Percentiles rank a stretch among this genome's conserved stretches.
Evolutionary conservation across 2,329 filamentous ascomycete genomes (phyloP).

Genomic region (Epichloe sylvatica): DNA sequence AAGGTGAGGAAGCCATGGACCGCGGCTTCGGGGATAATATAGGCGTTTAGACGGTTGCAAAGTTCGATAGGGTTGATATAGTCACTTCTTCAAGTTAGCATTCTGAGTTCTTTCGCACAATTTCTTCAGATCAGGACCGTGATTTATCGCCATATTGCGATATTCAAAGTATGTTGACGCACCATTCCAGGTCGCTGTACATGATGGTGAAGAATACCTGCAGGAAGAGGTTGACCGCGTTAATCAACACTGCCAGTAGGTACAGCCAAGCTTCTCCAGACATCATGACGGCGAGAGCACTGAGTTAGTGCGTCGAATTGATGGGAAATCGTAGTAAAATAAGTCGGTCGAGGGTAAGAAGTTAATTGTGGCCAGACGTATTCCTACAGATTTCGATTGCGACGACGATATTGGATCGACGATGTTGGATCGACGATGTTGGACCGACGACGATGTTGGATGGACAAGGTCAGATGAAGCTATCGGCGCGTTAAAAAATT

Average conservation of each 20-base stretch:
- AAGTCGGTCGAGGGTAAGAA: background rate
- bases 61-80: conserved; percentile 99
- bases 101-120: background rate
- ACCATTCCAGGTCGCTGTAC: conserved; percentile 99
- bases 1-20: conserved; percentile 94
- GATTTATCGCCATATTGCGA: background rate
- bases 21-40: conserved; percentile 96
- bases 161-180: conserved; percentile 25
- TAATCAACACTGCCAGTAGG: conserved; percentile 94
- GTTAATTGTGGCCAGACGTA: background rate
- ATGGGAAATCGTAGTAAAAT: background rate
- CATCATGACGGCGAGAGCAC: conserved; percentile 40
- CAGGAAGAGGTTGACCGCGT: conserved; percentile 98
- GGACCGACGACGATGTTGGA: background rate
- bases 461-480: background rate
- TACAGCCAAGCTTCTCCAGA: conserved; percentile 98
- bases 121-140: background rate
- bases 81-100: conserved; percentile 47
- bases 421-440: background rate
- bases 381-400: background rate
- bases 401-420: background rate
- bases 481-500: background rate
- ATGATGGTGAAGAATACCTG: conserved; percentile 99
- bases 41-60: conserved; percentile 99
- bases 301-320: background rate